Conservation (phyloP, 371 early-diverging fungal genomes). For the Cokeromyces recurvatus region DNA sequence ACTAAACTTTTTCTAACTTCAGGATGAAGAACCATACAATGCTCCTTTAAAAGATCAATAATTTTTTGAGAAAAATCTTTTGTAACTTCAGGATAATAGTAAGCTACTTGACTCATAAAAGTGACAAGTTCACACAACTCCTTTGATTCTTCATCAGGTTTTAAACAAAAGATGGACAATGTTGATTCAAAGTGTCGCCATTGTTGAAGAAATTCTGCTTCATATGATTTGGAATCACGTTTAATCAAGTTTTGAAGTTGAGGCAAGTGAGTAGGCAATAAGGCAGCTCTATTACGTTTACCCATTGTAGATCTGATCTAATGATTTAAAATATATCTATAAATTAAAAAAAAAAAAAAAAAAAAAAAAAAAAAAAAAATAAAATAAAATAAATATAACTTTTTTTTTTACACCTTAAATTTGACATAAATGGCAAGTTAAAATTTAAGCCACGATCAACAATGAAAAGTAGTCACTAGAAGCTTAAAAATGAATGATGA, state of each 20-base stretch:
- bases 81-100: slow-evolving; percentile 81
- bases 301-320: slow-evolving; percentile 39
- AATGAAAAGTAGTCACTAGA: slow-evolving; percentile 2
- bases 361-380: too few species aligned
- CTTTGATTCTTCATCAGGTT: slow-evolving; percentile 80
- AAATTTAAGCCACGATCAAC: background rate
- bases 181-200: slow-evolving; percentile 86
- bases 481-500: too few species aligned
- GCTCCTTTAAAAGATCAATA: slow-evolving; percentile 73
- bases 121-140: slow-evolving; percentile 83
- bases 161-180: slow-evolving; percentile 81
- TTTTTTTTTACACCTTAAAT: too few species aligned
- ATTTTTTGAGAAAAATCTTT: slow-evolving; percentile 77
- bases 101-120: slow-evolving; percentile 81
- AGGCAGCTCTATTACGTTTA: slow-evolving; percentile 64
- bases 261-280: slow-evolving; percentile 83
- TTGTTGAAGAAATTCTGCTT: slow-evolving; percentile 92
- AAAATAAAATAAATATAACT: too few species aligned
- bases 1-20: slow-evolving; percentile 85
- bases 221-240: slow-evolving; percentile 88
- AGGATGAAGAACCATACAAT: slow-evolving; percentile 74
- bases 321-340: too few species aligned
- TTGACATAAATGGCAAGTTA: too few species aligned
- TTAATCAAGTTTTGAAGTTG: slow-evolving; percentile 97
- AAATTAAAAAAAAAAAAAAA: too few species aligned